A percentile compares a stretch with the other conserved stretches of the same genome.
Evolutionary conservation across 2,329 filamentous ascomycete species (phyloP).

Genomic region (Neocucurbitaria cava): DNA sequence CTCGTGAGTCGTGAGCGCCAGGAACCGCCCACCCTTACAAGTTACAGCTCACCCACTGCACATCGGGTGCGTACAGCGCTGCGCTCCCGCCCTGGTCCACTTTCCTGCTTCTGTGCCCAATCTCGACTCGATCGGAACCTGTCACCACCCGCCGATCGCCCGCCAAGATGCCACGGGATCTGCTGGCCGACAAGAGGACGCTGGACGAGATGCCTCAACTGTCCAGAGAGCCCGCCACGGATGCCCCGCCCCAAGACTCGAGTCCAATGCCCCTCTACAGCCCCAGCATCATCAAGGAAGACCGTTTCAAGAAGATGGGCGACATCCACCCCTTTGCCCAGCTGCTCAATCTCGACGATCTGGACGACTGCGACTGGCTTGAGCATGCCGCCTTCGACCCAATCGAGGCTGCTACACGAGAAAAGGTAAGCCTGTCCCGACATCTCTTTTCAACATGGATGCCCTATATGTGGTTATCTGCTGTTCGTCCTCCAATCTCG

Average conservation of each 20-base stretch:
- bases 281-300: conserved; percentile 31
- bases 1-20: conserved; percentile 27
- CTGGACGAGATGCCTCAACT: conserved; percentile 48
- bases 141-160: conserved; percentile 7
- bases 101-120: conserved; percentile 12
- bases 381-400: conserved; percentile 66
- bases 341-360: conserved; percentile 70
- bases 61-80: conserved; percentile 10
- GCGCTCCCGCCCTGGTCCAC: conserved; percentile 11
- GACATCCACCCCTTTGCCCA: conserved; percentile 76
- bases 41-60: conserved; percentile 16
- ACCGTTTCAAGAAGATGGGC: conserved; percentile 52
- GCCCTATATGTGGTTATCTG: background rate
- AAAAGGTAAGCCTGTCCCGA: conserved; percentile 61
- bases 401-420: conserved; percentile 62
- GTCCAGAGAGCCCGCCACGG: conserved; percentile 37
- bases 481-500: background rate
- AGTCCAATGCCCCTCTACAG: conserved; percentile 32
- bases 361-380: conserved; percentile 67
- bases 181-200: conserved; percentile 47
- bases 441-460: background rate
- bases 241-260: conserved; percentile 18
- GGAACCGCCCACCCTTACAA: conserved; percentile 23
- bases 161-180: conserved; percentile 53
- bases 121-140: conserved; percentile 1